phyloP scores from a whole-genome alignment of 306 rosid species.

The Canavalia gladiata region DNA sequence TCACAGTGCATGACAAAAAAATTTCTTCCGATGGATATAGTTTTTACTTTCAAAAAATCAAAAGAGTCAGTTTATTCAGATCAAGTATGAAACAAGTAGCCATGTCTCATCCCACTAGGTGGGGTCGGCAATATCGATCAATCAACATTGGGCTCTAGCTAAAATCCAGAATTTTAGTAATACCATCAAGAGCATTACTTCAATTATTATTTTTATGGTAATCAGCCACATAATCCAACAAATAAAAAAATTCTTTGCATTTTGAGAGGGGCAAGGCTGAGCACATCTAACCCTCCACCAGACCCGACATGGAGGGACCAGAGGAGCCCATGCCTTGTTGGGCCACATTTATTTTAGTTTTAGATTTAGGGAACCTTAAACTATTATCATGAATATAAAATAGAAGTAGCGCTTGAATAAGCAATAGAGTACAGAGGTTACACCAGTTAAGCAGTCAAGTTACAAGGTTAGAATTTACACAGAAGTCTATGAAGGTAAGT shows the following conservation, averaged over 20 bases:
- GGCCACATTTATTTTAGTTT: neutral
- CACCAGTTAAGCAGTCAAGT: neutral
- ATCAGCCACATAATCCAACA: constrained; percentile 23
- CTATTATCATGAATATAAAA: constrained; percentile 2
- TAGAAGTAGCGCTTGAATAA: constrained; percentile 2
- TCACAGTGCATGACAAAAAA: neutral
- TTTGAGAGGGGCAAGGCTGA: neutral
- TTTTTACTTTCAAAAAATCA: neutral
- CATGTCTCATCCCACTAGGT: neutral
- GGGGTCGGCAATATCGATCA: neutral
- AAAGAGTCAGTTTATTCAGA: neutral
- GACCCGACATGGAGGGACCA: neutral
- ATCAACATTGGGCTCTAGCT: constrained; percentile 2
- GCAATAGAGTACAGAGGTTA: constrained; percentile 6
- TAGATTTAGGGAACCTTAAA: neutral
- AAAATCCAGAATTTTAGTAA: neutral
- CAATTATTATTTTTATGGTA: neutral
- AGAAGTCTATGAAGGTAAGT: neutral
- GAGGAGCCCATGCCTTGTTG: neutral
- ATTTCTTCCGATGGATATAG: constrained; percentile 3
- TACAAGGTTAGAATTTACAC: neutral
- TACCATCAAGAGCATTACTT: neutral
- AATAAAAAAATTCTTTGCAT: neutral
- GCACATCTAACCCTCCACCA: neutral
- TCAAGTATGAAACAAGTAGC: neutral